Evolutionary conservation across 2,329 filamentous ascomycete species (phyloP), one percentile per base, ranked within the genome.

Genomic region (Boeremia lycopersici): DNA sequence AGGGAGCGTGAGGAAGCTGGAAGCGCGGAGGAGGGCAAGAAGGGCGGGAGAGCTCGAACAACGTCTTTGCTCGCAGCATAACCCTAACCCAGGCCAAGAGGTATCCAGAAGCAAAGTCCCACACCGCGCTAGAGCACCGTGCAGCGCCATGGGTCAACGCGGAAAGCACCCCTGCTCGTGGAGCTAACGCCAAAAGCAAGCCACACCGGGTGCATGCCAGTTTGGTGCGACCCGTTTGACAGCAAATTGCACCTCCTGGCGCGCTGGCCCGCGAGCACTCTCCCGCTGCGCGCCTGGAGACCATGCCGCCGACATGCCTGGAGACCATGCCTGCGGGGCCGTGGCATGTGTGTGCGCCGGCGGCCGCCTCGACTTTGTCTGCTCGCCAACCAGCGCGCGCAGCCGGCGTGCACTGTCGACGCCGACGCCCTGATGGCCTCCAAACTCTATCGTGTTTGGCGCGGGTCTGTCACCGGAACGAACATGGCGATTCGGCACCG

Each of bases 11-110:
- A 64, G 56, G 61, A 47, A 55, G 46, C 52, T 50, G 46, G 53
- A 62, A 61, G 60, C 61, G 52, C 40, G 57, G 62, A 61, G 57
- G 57, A 58, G 61, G 64, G 59, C 54, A 56, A 59, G 62, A 66
- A 59, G 63, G 58, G 56, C 54, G 59, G 57, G 57, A 43, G 58
- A 56, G 56, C 56, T 61, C 57, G 34, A 51, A 51, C 59, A 66
- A 62, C 62, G 58, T 66, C 62, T 56, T 64, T 60, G 59, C 57
- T 36, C 34, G 46, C 35, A 50, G 30, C 48, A 46, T 48, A 63
- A 60, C 57, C 62, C 62, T 64, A 60, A 64, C 60, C 60, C 62
- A 62, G 34, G 42, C 42, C 50, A 42, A 42, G 43, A 38, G 33
- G 30, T 41, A 38, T 41, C 40, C 48, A 42, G 47, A 46, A 42